phyloP scores from a whole-genome alignment of 805 yeast genomes.

The Zygosaccharomyces kombuchaensis region DNA sequence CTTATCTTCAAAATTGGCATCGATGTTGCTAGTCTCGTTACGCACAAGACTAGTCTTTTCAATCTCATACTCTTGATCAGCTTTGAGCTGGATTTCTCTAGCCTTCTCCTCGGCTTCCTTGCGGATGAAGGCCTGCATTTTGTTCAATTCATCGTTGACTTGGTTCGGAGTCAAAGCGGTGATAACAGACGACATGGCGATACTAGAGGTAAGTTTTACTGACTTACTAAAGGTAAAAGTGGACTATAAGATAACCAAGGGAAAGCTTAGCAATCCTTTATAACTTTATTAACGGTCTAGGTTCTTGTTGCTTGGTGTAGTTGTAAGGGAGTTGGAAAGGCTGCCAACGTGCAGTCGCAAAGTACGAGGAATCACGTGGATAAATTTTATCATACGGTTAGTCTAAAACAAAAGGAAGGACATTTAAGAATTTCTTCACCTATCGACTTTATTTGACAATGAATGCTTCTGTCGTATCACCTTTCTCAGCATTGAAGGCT shows the following conservation, averaged over 20 bases:
- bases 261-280: not conserved
- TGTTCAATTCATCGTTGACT: constrained; percentile 93
- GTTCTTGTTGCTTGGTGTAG: constrained; percentile 1
- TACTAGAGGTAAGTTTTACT: not conserved
- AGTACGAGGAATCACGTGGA: constrained; percentile 1
- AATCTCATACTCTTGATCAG: constrained; percentile 97
- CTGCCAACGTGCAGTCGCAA: constrained; percentile 1
- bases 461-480: too few species aligned
- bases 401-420: not conserved
- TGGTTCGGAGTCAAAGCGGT: constrained; percentile 39
- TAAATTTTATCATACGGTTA: not conserved
- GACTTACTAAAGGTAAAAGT: not conserved
- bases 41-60: constrained; percentile 95
- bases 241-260: not conserved
- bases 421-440: not conserved
- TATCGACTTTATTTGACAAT: too few species aligned
- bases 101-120: constrained; percentile 99
- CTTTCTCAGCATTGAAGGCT: too few species aligned
- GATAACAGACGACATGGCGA: constrained; percentile 35
- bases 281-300: not conserved
- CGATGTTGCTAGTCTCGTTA: constrained; percentile 85
- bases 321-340: constrained; percentile 3
- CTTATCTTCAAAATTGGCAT: constrained; percentile 70
- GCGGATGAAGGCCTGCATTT: constrained; percentile 97
- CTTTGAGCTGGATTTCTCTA: constrained; percentile 89